Base-by-base conservation (phyloP, 768 basidiomycete species). In the Crassisporium funariophilum region DNA sequence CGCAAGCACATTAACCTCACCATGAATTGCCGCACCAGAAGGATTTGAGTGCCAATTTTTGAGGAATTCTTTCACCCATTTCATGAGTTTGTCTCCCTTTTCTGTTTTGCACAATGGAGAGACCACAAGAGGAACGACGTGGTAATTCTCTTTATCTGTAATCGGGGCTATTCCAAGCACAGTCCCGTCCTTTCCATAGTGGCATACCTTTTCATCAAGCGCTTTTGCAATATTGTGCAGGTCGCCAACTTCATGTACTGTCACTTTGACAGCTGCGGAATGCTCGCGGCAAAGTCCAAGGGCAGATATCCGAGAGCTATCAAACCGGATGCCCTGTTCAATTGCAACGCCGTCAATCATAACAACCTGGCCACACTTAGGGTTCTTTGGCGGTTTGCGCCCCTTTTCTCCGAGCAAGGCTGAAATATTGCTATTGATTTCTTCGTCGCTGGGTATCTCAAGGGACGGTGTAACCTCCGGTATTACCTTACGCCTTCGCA, bases 141-240 rank as follows among this genome's bases (percentile, higher is more conserved):
- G 36, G 44, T 68, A 68, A 38, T 66, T 33, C n/a, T 65, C 52
- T 4, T n/a, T 36, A 1, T 23, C 53, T 0, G 54, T 51, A 20
- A 58, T 44, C 10, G 62, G 57, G 1, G 57, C 63, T 34, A 67
- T 45, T 2, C 49, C 61, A 22, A 64, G 34, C 1, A 68, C 64
- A 3, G 62, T 66, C 1, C 47, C 66, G 41, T 67, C 66, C 21
- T 55, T 61, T 19, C 60, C 65, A 46, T 40, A 41, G 48, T 57
- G 54, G 22, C 53, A 57, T 10, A 24, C 31, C 19, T 46, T 43
- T 19, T 34, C 22, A 9, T 35, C 24, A 21, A 58, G 40, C 11
- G 53, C 53, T 7, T 34, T 25, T 23, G 31, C 35, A 35, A 58
- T 43, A 27, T 29, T 17, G 5, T 59, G 35, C 10, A 62, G 27